Percentiles rank a stretch among this genome's conserved stretches.
Evolutionary conservation across 1,284 basidiomycete genomes (phyloP).

Genomic region (Puccinia coronata): DNA sequence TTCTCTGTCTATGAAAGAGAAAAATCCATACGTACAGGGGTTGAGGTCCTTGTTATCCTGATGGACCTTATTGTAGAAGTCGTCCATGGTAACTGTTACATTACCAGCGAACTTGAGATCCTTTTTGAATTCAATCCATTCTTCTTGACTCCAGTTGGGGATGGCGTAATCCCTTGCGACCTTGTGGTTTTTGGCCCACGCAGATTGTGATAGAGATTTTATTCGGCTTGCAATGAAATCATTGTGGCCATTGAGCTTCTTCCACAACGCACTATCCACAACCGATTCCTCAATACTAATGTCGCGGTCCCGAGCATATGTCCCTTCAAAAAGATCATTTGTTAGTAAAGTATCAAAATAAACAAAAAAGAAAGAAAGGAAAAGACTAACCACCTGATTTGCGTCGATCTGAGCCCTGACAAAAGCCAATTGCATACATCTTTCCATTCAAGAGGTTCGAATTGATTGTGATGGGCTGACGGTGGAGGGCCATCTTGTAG

Average conservation of each 20-base stretch:
- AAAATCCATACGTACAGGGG: background rate
- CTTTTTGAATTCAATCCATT: background rate
- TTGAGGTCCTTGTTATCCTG: background rate
- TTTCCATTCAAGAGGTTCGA: background rate
- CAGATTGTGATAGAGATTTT: background rate
- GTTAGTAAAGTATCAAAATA: background rate
- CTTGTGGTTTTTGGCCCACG: slow-evolving; percentile 1
- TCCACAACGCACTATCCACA: background rate
- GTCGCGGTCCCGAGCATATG: background rate
- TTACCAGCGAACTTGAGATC: background rate
- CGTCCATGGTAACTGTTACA: slow-evolving; percentile 5
- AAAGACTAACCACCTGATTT: background rate
- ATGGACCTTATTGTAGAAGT: slow-evolving; percentile 2
- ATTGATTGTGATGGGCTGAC: background rate
- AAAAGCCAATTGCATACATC: slow-evolving; percentile 1
- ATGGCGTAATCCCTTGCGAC: background rate
- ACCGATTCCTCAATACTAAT: background rate
- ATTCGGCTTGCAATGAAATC: slow-evolving; percentile 11
- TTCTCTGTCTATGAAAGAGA: background rate
- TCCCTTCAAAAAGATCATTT: background rate
- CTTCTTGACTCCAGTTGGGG: slow-evolving; percentile 12
- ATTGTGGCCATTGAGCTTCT: background rate
- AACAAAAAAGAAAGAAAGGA: background rate
- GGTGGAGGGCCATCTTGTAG: background rate
- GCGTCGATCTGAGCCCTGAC: background rate